A percentile compares a stretch with the other conserved stretches of the same genome.
phyloP scores from a whole-genome alignment of 2,329 filamentous ascomycete genomes.

The Aspergillaceae sp. region DNA sequence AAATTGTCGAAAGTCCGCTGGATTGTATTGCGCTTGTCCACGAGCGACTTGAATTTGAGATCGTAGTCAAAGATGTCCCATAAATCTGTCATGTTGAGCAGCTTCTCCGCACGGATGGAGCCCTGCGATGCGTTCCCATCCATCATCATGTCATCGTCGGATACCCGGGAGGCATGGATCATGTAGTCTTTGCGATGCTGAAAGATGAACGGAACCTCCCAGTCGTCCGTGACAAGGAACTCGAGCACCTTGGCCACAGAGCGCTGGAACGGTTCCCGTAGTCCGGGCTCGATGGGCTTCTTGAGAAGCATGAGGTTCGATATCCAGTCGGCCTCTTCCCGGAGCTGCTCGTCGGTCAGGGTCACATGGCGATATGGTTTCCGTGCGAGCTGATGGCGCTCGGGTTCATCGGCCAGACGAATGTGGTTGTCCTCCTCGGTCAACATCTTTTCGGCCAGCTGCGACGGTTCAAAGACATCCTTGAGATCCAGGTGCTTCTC shows the following conservation, averaged over 20 bases:
- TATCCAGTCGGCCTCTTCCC: conserved; percentile 88
- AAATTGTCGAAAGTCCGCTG: conserved; percentile 71
- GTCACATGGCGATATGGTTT: conserved; percentile 78
- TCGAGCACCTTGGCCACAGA: conserved; percentile 87
- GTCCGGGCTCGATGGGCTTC: conserved; percentile 63
- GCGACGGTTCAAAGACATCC: conserved; percentile 95
- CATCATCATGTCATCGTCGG: conserved; percentile 48
- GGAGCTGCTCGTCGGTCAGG: conserved; percentile 73
- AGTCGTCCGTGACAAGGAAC: conserved; percentile 88
- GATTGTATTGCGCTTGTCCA: conserved; percentile 83
- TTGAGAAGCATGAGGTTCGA: conserved; percentile 82
- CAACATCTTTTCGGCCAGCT: conserved; percentile 85
- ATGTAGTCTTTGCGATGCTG: conserved; percentile 97
- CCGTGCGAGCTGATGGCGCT: conserved; percentile 86
- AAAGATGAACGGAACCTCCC: conserved; percentile 95
- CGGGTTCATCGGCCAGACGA: conserved; percentile 78
- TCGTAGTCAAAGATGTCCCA: conserved; percentile 95
- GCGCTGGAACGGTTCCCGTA: conserved; percentile 75
- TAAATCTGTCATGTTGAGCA: conserved; percentile 83
- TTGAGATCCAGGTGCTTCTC: conserved; percentile 86
- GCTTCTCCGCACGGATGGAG: conserved; percentile 70
- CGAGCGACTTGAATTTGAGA: conserved; percentile 84
- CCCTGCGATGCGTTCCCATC: conserved; percentile 64
- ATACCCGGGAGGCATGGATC: conserved; percentile 73
- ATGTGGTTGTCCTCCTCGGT: conserved; percentile 94